A percentile compares a stretch with the other conserved stretches of the same genome.
Evolutionary conservation across 1,139 yeast species (phyloP).

Genomic region (Sugiyamaella novakii): DNA sequence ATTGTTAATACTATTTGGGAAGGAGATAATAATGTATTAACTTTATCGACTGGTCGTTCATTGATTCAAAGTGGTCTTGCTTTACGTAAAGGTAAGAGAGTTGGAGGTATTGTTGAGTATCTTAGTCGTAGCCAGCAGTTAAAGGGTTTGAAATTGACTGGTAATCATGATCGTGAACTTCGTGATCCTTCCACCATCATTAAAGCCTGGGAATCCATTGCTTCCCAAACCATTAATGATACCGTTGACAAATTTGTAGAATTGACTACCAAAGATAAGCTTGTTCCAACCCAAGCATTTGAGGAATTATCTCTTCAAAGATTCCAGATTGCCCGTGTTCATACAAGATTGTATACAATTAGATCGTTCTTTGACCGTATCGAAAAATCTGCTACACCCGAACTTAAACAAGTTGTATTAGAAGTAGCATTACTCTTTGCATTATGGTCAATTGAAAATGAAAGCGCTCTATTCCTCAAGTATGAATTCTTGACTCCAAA

Average conservation of each 20-base stretch:
- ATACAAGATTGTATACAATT: conserved; percentile 45
- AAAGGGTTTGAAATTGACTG: conserved; percentile 32
- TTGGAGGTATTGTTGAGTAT: conserved; percentile 40
- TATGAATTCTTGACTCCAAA: conserved; percentile 51
- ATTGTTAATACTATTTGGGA: conserved; percentile 98
- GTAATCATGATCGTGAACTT: conserved; percentile 31
- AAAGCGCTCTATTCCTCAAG: conserved; percentile 75
- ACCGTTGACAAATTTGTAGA: conserved; percentile 40
- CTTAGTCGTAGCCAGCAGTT: conserved; percentile 34
- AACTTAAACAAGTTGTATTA: conserved; percentile 45
- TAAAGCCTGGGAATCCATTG: conserved; percentile 48
- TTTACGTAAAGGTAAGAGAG: conserved; percentile 37
- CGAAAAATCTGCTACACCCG: conserved; percentile 30
- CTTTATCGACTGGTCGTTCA: conserved; percentile 71
- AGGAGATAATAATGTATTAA: conserved; percentile 89
- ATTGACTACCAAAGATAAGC: conserved; percentile 35
- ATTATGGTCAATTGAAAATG: conserved; percentile 70
- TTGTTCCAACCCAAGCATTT: conserved; percentile 43
- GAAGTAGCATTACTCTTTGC: conserved; percentile 64
- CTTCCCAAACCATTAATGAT: conserved; percentile 41
- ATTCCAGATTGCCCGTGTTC: conserved; percentile 48
- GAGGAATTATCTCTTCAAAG: conserved; percentile 49
- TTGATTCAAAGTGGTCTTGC: conserved; percentile 42
- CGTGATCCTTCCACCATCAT: conserved; percentile 40
- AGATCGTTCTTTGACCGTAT: conserved; percentile 44